A percentile compares a stretch with the other conserved stretches of the same genome.
Conservation (phyloP, 139 green algal species). For the Tetradesmus obliquus region DNA sequence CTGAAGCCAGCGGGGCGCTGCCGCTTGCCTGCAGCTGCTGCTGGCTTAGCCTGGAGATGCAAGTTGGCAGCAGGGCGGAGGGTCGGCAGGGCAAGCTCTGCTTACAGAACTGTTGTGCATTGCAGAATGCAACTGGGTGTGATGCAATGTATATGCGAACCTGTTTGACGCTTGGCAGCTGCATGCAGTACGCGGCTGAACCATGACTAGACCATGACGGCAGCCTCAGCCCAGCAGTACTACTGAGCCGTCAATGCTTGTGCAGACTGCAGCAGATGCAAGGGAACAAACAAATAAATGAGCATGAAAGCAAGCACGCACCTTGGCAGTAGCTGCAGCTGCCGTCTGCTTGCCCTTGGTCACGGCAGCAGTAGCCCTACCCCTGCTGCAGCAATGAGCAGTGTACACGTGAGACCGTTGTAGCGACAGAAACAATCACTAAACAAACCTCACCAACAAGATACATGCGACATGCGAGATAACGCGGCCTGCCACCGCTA, state of each 20-base stretch:
- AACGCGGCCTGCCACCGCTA: not conserved
- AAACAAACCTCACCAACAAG: not conserved
- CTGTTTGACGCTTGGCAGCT: too few relatives aligned
- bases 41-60: not conserved
- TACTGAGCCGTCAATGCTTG: not conserved
- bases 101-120: not conserved
- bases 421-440: not conserved
- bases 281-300: not conserved
- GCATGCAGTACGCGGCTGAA: too few relatives aligned
- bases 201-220: too few relatives aligned
- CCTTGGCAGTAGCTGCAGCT: not conserved
- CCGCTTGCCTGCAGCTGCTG: constrained; percentile 13
- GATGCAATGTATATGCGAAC: too few relatives aligned
- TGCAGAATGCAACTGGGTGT: not conserved
- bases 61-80: not conserved
- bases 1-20: constrained; percentile 22
- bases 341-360: not conserved
- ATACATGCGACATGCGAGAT: not conserved
- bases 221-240: too few relatives aligned
- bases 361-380: not conserved
- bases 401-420: not conserved
- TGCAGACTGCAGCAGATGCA: not conserved
- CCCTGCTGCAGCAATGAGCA: not conserved
- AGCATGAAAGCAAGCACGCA: not conserved
- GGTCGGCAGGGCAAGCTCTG: not conserved